These are phyloP conservation scores for Candida hispaniensis DNA, from an alignment of 805 yeast genomes.

Conservation along the genomic window DNA sequence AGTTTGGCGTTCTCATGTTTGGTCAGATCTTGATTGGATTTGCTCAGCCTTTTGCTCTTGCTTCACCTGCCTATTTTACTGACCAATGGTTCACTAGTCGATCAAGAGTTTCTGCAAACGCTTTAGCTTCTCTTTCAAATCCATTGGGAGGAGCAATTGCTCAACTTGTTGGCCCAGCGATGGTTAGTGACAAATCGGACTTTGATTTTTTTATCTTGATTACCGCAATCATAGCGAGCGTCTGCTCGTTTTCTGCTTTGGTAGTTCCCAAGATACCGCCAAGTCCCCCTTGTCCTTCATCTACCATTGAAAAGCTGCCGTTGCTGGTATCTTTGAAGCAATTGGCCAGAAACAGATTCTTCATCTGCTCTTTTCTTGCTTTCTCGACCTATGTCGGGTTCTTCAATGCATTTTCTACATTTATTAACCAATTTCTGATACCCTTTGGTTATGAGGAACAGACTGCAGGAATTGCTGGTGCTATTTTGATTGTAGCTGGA, in stretches of 20 bases:
- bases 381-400: slow-evolving; percentile 29
- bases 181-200: slow-evolving; percentile 21
- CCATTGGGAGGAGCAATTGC: slow-evolving; percentile 31
- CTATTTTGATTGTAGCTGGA: slow-evolving; percentile 27
- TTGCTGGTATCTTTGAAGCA: slow-evolving; percentile 20
- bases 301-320: slow-evolving; percentile 23
- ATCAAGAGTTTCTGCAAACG: slow-evolving; percentile 30
- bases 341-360: slow-evolving; percentile 19
- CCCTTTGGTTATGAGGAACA: slow-evolving; percentile 29
- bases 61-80: slow-evolving; percentile 27
- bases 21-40: slow-evolving; percentile 30
- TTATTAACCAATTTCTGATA: slow-evolving; percentile 26
- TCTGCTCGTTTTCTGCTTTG: slow-evolving; percentile 20
- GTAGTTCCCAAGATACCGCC: slow-evolving; percentile 24
- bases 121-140: slow-evolving; percentile 28
- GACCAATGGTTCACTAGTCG: slow-evolving; percentile 29
- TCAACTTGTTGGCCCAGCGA: slow-evolving; percentile 28
- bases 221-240: slow-evolving; percentile 23
- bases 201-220: slow-evolving; percentile 22
- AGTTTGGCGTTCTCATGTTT: slow-evolving; percentile 26
- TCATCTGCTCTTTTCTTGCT: slow-evolving; percentile 19
- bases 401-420: slow-evolving; percentile 28
- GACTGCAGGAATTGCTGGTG: slow-evolving; percentile 29
- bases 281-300: slow-evolving; percentile 28
- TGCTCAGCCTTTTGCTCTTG: slow-evolving; percentile 29